Base-by-base conservation (phyloP, 805 yeast genomes). In the Metschnikowia amazonensis region DNA sequence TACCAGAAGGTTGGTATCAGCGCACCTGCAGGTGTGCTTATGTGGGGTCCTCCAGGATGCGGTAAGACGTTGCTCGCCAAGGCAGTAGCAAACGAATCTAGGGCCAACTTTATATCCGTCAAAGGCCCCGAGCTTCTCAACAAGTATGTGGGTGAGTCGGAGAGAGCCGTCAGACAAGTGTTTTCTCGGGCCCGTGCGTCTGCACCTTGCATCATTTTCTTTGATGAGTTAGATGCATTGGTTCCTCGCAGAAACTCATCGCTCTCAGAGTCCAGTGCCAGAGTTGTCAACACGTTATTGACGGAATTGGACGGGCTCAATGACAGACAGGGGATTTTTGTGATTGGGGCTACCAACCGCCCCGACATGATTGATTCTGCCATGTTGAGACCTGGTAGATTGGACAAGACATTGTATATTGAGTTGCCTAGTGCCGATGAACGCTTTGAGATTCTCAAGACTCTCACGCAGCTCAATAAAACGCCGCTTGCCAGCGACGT, bases 21-120 rank as follows among this genome's bases (percentile, higher is more conserved):
- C 44, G 97, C 97, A 0, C 98, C 98, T 2, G 89, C 96, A 0
- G 99, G 99, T 46, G 99, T 94, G 1, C 69, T 94, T 21, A 77
- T 94, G 74, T 94, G 99, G 99, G 99, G 99, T 0, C 99, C 99
- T 1, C 99, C 99, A 3, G 99, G 99, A 30, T 94, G 98, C 70
- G 99, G 99, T 76, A 94, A 94, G 62, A 94, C 99, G 0, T 72
- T 94, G 41, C 72, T 94, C 24, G 98, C 98, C 1, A 94, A 94
- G 60, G 99, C 99, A 2, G 98, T 94, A 2, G 99, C 99, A 9
- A 92, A 92, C 62, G 98, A 94, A 65, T 89, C 97, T 0, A 77
- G 95, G 43, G 98, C 98, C 10, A 94, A 94, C 62, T 94, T 94
- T 65, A 94, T 94, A 31, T 86, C 96, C 9, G 89, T 94, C 27